Evolutionary conservation across 2,329 filamentous ascomycete genomes (phyloP).

Genomic region (Neofusicoccum sp.): DNA sequence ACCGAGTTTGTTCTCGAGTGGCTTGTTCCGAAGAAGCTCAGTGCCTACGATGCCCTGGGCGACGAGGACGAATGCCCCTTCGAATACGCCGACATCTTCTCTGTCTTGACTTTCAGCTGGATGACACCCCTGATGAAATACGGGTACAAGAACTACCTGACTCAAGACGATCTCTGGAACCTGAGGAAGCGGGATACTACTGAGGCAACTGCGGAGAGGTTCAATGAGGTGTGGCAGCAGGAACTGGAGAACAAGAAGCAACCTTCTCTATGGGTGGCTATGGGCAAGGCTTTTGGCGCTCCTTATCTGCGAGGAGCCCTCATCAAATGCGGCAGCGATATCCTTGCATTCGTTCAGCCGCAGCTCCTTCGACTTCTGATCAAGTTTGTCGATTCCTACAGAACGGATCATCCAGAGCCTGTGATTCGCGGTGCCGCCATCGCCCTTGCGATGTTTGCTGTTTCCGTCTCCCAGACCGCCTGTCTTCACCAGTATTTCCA

Average conservation of each 20-base stretch:
- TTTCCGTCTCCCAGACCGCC: slow-evolving; percentile 81
- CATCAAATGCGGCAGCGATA: slow-evolving; percentile 87
- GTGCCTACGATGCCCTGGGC: slow-evolving; percentile 65
- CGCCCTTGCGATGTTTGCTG: slow-evolving; percentile 85
- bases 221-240: slow-evolving; percentile 73
- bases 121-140: slow-evolving; percentile 98
- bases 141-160: slow-evolving; percentile 87
- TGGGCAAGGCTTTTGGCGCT: slow-evolving; percentile 80
- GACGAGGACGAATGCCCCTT: slow-evolving; percentile 71
- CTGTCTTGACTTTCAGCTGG: slow-evolving; percentile 91
- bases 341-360: slow-evolving; percentile 84
- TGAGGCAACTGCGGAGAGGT: slow-evolving; percentile 64
- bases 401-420: slow-evolving; percentile 64
- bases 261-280: slow-evolving; percentile 82
- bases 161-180: slow-evolving; percentile 94
- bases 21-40: slow-evolving; percentile 76
- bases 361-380: slow-evolving; percentile 86
- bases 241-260: slow-evolving; percentile 69
- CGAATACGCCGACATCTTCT: slow-evolving; percentile 93
- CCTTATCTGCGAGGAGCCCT: slow-evolving; percentile 78
- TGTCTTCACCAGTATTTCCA: slow-evolving; percentile 98
- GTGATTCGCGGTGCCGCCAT: slow-evolving; percentile 82
- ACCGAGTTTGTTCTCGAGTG: slow-evolving; percentile 79
- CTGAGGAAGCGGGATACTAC: slow-evolving; percentile 79
- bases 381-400: slow-evolving; percentile 77